phyloP scores from a whole-genome alignment of 2,329 filamentous ascomycete species.

The Biscogniauxia mediterranea region DNA sequence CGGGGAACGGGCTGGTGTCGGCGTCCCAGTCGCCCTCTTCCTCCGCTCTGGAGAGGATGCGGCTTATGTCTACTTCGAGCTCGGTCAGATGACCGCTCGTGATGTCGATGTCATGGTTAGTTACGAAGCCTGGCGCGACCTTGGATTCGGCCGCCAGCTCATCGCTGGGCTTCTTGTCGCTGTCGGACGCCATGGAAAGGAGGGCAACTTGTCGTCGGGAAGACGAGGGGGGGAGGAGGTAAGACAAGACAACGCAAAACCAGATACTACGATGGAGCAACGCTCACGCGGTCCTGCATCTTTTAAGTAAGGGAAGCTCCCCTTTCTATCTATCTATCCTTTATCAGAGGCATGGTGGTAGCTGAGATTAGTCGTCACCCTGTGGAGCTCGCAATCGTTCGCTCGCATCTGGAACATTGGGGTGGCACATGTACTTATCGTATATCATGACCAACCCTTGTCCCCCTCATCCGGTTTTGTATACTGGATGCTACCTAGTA shows the following conservation, averaged over 20 bases:
- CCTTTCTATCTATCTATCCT: neutral
- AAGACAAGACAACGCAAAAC: neutral
- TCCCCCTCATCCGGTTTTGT: neutral
- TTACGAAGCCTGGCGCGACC: constrained; percentile 10
- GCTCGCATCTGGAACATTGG: neutral
- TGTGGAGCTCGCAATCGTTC: neutral
- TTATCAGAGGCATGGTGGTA: neutral
- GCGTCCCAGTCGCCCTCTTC: constrained; percentile 33
- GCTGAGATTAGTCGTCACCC: neutral
- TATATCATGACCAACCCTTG: neutral
- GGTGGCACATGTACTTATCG: neutral
- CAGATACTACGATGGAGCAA: neutral
- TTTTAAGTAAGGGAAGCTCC: neutral
- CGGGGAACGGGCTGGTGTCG: constrained; percentile 32
- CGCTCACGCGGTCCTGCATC: neutral
- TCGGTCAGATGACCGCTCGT: constrained; percentile 30
- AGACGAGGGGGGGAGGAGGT: neutral
- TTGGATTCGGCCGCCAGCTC: constrained; percentile 11
- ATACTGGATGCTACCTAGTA: no score
- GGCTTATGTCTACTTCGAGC: constrained; percentile 32
- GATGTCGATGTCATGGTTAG: constrained; percentile 19
- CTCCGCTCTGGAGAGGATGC: constrained; percentile 26
- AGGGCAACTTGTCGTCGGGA: neutral
- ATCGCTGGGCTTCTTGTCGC: constrained; percentile 9
- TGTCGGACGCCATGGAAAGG: neutral